phyloP scores from a whole-genome alignment of 495 filamentous ascomycete species.

The Hypoxylon subgilvum region DNA sequence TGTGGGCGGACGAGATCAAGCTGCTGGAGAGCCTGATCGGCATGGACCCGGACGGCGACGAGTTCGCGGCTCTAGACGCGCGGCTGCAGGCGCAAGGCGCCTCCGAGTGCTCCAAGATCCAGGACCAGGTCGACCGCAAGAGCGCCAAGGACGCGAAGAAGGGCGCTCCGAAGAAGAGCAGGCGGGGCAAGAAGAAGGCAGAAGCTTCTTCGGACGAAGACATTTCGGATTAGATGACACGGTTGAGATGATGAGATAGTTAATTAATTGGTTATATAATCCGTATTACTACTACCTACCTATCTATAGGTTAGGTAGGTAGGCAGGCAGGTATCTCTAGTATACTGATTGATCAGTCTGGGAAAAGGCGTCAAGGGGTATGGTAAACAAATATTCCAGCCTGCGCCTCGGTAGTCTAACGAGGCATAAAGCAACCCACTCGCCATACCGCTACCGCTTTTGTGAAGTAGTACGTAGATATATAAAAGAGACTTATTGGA shows the following conservation, averaged over 20 bases:
- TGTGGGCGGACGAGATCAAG: conserved; percentile 89
- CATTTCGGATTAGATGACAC: conserved; percentile 42
- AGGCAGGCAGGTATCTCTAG: too few species aligned
- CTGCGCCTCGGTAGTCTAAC: too few species aligned
- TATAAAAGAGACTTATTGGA: too few species aligned
- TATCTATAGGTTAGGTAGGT: too few species aligned
- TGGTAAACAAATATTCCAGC: not conserved
- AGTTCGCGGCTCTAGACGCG: conserved; percentile 69
- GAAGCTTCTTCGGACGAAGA: conserved; percentile 44
- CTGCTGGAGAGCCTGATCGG: conserved; percentile 86
- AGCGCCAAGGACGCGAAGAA: conserved; percentile 59
- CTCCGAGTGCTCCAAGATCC: conserved; percentile 72
- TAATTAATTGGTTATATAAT: not conserved
- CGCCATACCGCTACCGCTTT: too few species aligned
- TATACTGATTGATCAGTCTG: not conserved
- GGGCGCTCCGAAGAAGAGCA: conserved; percentile 40
- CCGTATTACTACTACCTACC: not conserved
- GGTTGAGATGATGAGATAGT: not conserved
- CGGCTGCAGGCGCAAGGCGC: conserved; percentile 70
- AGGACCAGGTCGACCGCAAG: conserved; percentile 78
- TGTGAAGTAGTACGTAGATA: too few species aligned
- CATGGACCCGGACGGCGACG: conserved; percentile 71
- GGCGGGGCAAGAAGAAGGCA: conserved; percentile 43
- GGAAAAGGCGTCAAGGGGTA: not conserved
- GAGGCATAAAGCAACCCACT: too few species aligned